Base-by-base conservation (phyloP, 768 basidiomycete genomes). In the Phaeolepiota aurea region DNA sequence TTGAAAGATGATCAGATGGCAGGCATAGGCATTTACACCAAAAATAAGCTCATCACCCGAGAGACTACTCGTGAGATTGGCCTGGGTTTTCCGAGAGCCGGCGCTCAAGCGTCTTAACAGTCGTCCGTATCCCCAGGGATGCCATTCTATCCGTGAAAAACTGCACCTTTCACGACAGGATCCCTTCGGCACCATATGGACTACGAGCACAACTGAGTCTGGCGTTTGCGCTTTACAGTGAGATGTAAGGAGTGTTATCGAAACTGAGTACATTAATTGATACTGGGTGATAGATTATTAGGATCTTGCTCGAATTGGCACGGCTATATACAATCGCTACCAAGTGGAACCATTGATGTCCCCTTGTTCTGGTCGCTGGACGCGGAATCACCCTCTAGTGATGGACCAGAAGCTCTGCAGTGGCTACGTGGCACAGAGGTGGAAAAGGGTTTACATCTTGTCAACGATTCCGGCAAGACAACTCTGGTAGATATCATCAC, bases 311-410 rank as follows among this genome's bases (percentile, higher is more conserved):
- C 84, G 5, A 63, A 62, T 32, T 87, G 82, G 81, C 66, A 57
- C 48, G 74, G 71, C 33, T 87, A 87, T 58, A 53, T 87, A 3
- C 73, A 80, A 48, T 77, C 77, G 9, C 63, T 87, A 4, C 78
- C 82, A n/a, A 44, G 52, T 32, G 54, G 56, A 31, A 52, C 54
- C 3, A 72, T 80, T 15, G 74, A 77, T 42, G 64, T 84, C 21
- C 79, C 81, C 22, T 44, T 79, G 14, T 75, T 85, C 47, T 86
- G 84, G 85, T 38, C 49, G 15, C 35, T 45, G 32, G 25, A 46
- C 18, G 21, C 23, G 13, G 23, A 46, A 20, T 21, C 43, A 20
- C 3, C 15, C 30, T n/a, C 11, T 4, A 43, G 51, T 34, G 65
- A 69, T 44, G 57, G 58, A 16, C 37, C 19, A 9, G 56, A 58